Conservation (phyloP, 225 moss, liverwort and hornwort genomes). For the Antitrichia curtipendula region DNA sequence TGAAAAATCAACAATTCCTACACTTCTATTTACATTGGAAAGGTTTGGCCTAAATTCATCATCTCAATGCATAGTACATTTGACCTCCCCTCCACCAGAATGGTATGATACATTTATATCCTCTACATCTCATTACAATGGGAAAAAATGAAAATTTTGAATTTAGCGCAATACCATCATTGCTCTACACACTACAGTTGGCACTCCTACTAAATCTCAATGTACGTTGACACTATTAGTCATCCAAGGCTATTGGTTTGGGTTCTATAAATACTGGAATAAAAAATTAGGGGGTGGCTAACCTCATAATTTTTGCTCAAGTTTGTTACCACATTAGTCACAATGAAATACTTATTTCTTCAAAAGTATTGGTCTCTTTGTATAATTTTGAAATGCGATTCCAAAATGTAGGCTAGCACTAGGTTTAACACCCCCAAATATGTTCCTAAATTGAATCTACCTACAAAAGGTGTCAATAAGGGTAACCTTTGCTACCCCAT, state of each 20-base stretch:
- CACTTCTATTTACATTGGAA: neutral
- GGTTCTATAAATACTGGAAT: rapidly evolving
- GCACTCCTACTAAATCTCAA: neutral
- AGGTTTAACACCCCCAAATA: no score
- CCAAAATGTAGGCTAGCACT: neutral
- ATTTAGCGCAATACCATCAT: neutral
- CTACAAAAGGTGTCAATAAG: rapidly evolving
- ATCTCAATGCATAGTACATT: neutral
- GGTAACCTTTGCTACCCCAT: rapidly evolving
- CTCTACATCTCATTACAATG: neutral
- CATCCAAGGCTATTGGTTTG: neutral
- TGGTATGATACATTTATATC: neutral
- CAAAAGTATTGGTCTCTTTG: neutral
- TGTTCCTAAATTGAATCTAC: neutral
- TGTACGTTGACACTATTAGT: neutral
- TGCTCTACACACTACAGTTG: neutral
- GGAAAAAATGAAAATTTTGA: neutral
- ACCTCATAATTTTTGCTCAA: neutral
- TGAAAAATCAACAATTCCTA: neutral
- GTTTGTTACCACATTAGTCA: neutral
- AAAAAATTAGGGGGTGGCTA: no score
- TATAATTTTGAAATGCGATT: neutral
- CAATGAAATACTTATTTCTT: neutral
- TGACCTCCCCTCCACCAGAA: neutral
- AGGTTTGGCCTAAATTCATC: neutral